phyloP scores from a whole-genome alignment of 2,329 filamentous ascomycete species.

The Hypoxylon sp. region DNA sequence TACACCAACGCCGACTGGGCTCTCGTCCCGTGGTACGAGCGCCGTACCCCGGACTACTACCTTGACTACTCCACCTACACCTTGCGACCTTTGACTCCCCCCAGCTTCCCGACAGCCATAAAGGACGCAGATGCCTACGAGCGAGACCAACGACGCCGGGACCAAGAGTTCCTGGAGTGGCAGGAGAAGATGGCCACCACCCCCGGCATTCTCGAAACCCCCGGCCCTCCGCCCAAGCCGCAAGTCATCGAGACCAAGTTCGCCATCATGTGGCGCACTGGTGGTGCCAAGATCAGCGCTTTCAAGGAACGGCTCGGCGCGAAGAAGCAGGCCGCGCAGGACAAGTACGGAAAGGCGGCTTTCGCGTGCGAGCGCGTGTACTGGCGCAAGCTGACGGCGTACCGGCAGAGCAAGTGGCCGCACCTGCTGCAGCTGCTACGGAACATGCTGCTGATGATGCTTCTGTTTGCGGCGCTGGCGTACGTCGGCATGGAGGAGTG shows the following conservation, averaged over 20 bases:
- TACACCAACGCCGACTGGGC: not conserved
- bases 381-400: constrained; percentile 58
- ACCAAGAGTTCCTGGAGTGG: not conserved
- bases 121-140: constrained; percentile 37
- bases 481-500: not conserved
- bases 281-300: not conserved
- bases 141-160: not conserved
- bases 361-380: constrained; percentile 20
- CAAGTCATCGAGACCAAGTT: not conserved
- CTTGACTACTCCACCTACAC: not conserved
- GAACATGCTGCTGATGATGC: not conserved
- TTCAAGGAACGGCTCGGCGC: not conserved
- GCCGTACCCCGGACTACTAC: not conserved
- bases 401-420: constrained; percentile 58
- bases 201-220: not conserved
- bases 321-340: not conserved
- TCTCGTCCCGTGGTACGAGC: not conserved
- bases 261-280: not conserved
- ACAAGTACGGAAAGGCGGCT: not conserved
- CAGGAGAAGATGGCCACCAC: not conserved
- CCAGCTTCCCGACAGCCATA: not conserved
- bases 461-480: not conserved
- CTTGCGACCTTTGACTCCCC: not conserved
- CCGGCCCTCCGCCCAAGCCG: not conserved
- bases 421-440: constrained; percentile 4